Percentiles rank a stretch among this genome's conserved stretches.
These are phyloP conservation scores for Geranium rotundifolium DNA, from an alignment of 345 rosid species.

Conservation along the genomic window DNA sequence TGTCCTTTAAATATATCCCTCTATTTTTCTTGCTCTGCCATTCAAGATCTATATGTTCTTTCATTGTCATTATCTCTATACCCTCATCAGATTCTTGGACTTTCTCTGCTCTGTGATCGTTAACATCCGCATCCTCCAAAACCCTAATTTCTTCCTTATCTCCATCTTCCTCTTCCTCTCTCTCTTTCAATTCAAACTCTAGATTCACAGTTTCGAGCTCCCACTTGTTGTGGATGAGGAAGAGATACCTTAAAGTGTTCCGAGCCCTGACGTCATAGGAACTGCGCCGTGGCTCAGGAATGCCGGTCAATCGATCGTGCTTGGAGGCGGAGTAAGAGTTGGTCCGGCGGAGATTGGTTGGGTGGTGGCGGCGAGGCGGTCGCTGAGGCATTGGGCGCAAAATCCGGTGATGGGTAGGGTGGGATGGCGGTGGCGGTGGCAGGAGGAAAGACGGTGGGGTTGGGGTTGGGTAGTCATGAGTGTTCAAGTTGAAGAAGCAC, in stretches of 20 bases:
- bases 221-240: constrained; percentile 6
- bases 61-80: constrained; percentile 45
- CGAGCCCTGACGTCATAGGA: constrained; percentile 39
- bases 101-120: not conserved
- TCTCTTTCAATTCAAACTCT: constrained; percentile 9
- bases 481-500: not conserved
- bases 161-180: not conserved
- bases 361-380: constrained; percentile 49
- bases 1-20: constrained; percentile 12
- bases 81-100: constrained; percentile 18
- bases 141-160: constrained; percentile 3
- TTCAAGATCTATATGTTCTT: constrained; percentile 64
- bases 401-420: constrained; percentile 39
- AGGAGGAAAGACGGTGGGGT: constrained; percentile 27
- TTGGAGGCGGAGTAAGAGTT: constrained; percentile 31
- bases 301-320: constrained; percentile 13
- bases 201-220: constrained; percentile 2
- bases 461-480: not conserved
- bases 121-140: not conserved
- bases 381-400: constrained; percentile 72
- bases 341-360: constrained; percentile 20
- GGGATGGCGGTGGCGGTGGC: constrained; percentile 67
- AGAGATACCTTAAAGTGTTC: constrained; percentile 28
- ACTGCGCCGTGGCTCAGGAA: constrained; percentile 39
- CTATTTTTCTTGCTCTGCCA: constrained; percentile 23